phyloP scores from a whole-genome alignment of 208 protist species.

The Trypanosomatidae sp. region DNA sequence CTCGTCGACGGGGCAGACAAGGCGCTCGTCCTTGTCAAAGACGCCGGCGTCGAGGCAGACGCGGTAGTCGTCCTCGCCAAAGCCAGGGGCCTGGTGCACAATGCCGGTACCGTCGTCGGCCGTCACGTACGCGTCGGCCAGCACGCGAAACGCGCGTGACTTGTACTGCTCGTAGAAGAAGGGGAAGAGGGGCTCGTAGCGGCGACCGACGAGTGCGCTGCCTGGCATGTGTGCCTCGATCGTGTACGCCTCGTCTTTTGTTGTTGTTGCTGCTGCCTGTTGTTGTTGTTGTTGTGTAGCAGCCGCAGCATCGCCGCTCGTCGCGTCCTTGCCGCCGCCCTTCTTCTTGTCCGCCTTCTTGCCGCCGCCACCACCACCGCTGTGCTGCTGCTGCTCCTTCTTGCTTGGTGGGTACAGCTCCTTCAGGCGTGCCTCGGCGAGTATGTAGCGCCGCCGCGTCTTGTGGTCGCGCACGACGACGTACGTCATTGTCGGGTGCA shows the following conservation, averaged over 20 bases:
- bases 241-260: conserved; percentile 30
- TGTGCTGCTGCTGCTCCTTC: conserved; percentile 18
- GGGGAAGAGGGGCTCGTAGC: conserved; percentile 95
- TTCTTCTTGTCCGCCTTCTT: conserved; percentile 4
- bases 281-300: not conserved
- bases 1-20: conserved; percentile 98
- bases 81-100: conserved; percentile 98
- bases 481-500: conserved; percentile 97
- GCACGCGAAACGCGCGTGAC: conserved; percentile 85
- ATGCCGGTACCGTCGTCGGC: conserved; percentile 98
- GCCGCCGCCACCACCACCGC: not conserved
- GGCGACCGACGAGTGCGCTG: conserved; percentile 71
- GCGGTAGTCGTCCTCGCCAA: conserved; percentile 99
- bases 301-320: not conserved
- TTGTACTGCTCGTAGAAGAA: conserved; percentile 87
- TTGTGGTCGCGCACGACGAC: conserved; percentile 91
- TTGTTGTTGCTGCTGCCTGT: conserved; percentile 2
- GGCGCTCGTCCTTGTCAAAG: conserved; percentile 62
- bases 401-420: conserved; percentile 75
- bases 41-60: conserved; percentile 93
- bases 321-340: conserved; percentile 3
- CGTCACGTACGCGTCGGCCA: conserved; percentile 96
- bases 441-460: conserved; percentile 70
- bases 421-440: conserved; percentile 55
- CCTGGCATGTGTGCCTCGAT: conserved; percentile 84